phyloP scores from a whole-genome alignment of 108 stramenopile species.

The Skeletonema grethae region DNA sequence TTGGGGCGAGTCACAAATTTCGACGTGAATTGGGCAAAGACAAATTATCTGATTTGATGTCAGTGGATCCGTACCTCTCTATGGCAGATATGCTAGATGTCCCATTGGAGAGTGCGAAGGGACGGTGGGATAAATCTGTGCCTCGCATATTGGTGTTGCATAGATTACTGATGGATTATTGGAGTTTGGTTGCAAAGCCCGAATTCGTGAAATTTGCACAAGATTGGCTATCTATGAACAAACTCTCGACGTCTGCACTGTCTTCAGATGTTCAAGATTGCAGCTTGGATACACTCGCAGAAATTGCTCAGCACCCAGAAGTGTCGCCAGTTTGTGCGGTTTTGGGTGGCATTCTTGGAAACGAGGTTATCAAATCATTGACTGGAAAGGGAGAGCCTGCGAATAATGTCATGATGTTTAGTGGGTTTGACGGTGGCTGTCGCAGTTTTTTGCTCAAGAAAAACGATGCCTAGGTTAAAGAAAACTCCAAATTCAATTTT shows the following conservation, averaged over 20 bases:
- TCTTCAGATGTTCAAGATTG: not conserved
- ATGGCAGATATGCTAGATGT: conserved; percentile 60
- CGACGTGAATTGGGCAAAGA: conserved; percentile 84
- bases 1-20: conserved; percentile 66
- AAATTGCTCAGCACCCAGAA: conserved; percentile 70
- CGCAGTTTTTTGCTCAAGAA: conserved; percentile 69
- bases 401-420: conserved; percentile 85
- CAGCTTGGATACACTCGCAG: conserved; percentile 44
- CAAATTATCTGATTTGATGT: conserved; percentile 63
- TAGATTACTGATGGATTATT: conserved; percentile 74
- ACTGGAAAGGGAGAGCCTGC: conserved; percentile 91
- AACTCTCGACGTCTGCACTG: conserved; percentile 21
- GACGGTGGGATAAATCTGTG: conserved; percentile 74
- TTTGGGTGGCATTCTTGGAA: conserved; percentile 91
- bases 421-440: conserved; percentile 74
- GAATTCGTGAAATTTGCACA: conserved; percentile 41
- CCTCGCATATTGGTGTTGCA: conserved; percentile 73
- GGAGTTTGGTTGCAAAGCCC: conserved; percentile 24
- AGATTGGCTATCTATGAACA: conserved; percentile 36
- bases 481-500: too few relatives aligned
- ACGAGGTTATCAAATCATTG: conserved; percentile 93
- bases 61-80: conserved; percentile 53
- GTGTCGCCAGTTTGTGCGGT: conserved; percentile 90
- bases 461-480: not conserved
- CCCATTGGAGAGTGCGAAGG: conserved; percentile 54